Evolutionary conservation across 1,284 basidiomycete genomes (phyloP), one percentile per base, ranked within the genome.

Genomic region (Cutaneotrichosporon sp.): DNA sequence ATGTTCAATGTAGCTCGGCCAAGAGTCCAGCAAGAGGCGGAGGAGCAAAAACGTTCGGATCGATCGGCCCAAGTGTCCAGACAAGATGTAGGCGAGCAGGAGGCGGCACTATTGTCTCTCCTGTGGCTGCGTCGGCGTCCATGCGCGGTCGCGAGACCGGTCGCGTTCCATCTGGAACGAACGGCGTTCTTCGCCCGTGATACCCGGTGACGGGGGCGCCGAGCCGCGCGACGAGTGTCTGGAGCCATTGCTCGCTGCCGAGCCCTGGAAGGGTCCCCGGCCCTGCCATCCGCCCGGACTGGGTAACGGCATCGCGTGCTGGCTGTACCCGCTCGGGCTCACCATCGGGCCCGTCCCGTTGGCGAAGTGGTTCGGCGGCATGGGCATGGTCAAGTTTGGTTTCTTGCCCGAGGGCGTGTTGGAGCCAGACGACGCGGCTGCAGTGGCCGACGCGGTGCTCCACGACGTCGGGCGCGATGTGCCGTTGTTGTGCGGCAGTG

Each of bases 141-240:
- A 64, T 8, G 59, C 58, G 40, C 69, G 55, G 22, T 72, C 71
- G 23, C 67, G 59, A 26, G 58, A 61, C 40, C 66, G 55, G 43
- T 69, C 71, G 18, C 67, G 58, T 44, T 73, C 70, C 63, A 71
- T 63, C 43, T 63, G 56, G 44, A 70, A 57, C 33, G 55, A 59
- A 30, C 63, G 52, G 22, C 67, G 60, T 17, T 60, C 67, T 33
- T 56, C 54, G 0, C 56, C 58, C 37, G 53, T 37, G 12, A 51
- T 37, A 23, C 68, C 69, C 8, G 70, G 70, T 22, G 58, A 62
- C 17, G 55, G 56, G 1, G 70, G 69, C 7, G 66, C 78, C 49
- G 61, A 74, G 54, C 63, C 74, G 52, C 58, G 67, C 39, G 52
- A 78, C 59, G 66, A 77, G 66, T 59, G 73, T 61, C 68, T 71